Percentiles rank a stretch among this genome's conserved stretches.
Conservation (phyloP, 2,329 filamentous ascomycete species). For the Bimuria novae-zelandiae region DNA sequence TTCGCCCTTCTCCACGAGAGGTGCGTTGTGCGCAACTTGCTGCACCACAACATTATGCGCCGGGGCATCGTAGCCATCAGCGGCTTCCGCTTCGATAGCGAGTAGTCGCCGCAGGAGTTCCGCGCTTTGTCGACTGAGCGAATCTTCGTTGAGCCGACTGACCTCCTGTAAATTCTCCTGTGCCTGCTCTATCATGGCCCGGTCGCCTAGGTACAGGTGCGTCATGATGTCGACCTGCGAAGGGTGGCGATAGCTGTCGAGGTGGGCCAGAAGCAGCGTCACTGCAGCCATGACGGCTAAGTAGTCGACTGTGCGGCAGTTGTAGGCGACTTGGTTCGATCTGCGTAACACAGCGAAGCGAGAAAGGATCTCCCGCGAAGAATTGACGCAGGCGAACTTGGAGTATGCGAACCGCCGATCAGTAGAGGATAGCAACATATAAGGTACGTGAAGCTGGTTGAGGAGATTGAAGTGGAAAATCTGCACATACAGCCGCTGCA, state of each 20-base stretch:
- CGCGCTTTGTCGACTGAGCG: slow-evolving; percentile 11
- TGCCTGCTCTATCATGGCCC: slow-evolving; percentile 15
- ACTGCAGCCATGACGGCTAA: slow-evolving; percentile 16
- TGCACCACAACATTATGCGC: neutral
- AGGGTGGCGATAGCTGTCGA: slow-evolving; percentile 5
- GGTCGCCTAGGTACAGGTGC: slow-evolving; percentile 14
- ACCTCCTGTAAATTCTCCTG: slow-evolving; percentile 13
- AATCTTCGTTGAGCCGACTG: slow-evolving; percentile 8
- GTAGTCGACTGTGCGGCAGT: slow-evolving; percentile 16
- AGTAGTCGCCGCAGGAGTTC: slow-evolving; percentile 12
- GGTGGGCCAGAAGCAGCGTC: slow-evolving; percentile 14
- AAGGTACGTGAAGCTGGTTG: slow-evolving; percentile 20
- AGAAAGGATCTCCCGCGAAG: slow-evolving; percentile 15
- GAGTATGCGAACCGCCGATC: slow-evolving; percentile 28
- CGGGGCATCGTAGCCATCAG: neutral
- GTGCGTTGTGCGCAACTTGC: neutral
- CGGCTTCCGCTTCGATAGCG: slow-evolving; percentile 9
- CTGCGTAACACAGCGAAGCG: slow-evolving; percentile 14
- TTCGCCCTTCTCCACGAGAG: neutral
- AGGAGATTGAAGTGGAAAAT: slow-evolving; percentile 16
- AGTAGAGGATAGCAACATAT: slow-evolving; percentile 11
- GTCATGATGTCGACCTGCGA: slow-evolving; percentile 9
- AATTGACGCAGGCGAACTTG: slow-evolving; percentile 14
- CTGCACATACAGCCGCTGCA: slow-evolving; percentile 8
- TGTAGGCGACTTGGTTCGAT: slow-evolving; percentile 11